These are phyloP conservation scores for Alternaria arborescens DNA, from an alignment of 2,329 filamentous ascomycete genomes.

Conservation along the genomic window DNA sequence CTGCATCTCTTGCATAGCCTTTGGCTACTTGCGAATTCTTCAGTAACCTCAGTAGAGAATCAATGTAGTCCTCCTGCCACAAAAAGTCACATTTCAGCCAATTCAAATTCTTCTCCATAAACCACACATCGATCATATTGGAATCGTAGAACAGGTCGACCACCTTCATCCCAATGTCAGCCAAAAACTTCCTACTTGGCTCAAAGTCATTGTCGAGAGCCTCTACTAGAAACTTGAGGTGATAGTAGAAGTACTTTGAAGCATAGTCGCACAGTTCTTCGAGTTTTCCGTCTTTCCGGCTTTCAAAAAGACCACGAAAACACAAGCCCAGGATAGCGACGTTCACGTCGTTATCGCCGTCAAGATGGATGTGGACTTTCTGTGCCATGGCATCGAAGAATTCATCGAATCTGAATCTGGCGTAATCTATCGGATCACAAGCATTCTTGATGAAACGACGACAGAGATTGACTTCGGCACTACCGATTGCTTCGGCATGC, in stretches of 20 bases:
- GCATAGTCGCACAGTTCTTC: conserved; percentile 1
- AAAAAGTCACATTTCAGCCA: conserved; percentile 7
- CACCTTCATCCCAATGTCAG: background rate
- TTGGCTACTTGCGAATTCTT: conserved; percentile 19
- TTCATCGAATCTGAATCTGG: conserved; percentile 19
- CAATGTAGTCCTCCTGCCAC: conserved; percentile 6
- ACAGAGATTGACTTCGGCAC: background rate
- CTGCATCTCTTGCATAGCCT: conserved; percentile 11
- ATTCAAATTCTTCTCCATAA: background rate
- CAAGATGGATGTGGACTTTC: conserved; percentile 15
- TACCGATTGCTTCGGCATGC: background rate
- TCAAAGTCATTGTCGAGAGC: background rate
- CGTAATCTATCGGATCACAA: conserved; percentile 3
- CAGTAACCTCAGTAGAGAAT: conserved; percentile 12
- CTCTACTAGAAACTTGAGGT: background rate
- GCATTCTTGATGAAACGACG: background rate
- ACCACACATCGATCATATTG: conserved; percentile 3
- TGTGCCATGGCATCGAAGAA: conserved; percentile 21
- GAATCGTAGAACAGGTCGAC: background rate
- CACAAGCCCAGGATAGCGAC: too few species aligned
- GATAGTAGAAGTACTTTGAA: background rate
- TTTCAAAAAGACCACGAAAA: too few species aligned
- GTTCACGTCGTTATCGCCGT: background rate
- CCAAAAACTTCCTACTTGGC: background rate
- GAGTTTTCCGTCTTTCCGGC: background rate